A percentile compares a stretch with the other conserved stretches of the same genome.
These are phyloP conservation scores for Aspergillus oerlinghausenensis DNA, from an alignment of 2,329 filamentous ascomycete genomes.

Conservation along the genomic window DNA sequence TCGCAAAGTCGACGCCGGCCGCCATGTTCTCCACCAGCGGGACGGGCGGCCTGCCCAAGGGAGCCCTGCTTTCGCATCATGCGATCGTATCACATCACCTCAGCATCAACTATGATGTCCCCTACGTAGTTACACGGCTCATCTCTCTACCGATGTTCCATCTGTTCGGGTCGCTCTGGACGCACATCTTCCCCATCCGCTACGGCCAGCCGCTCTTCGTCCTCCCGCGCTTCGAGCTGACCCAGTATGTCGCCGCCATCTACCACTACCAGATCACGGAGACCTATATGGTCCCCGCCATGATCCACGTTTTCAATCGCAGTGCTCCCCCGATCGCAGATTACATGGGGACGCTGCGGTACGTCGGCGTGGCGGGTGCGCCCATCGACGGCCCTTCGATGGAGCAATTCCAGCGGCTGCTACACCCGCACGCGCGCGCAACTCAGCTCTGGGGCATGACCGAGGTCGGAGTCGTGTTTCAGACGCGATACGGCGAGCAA, in stretches of 20 bases:
- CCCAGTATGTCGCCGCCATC: conserved; percentile 38
- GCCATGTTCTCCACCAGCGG: conserved; percentile 53
- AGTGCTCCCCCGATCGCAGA: conserved; percentile 18
- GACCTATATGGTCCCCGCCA: conserved; percentile 45
- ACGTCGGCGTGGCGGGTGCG: conserved; percentile 48
- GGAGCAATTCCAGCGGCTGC: conserved; percentile 37
- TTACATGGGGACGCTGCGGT: conserved; percentile 39
- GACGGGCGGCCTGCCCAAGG: conserved; percentile 59
- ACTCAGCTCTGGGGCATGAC: conserved; percentile 54
- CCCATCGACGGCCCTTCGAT: conserved; percentile 42
- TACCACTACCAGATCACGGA: conserved; percentile 45
- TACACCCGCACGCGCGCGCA: conserved; percentile 40
- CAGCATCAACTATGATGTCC: conserved; percentile 39
- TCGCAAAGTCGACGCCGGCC: conserved; percentile 46
- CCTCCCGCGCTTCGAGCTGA: conserved; percentile 43
- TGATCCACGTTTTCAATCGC: conserved; percentile 37
- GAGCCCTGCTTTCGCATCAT: conserved; percentile 54
- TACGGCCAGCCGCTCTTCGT: conserved; percentile 46
- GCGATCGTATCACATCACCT: conserved; percentile 52
- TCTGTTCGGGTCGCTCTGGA: conserved; percentile 45
- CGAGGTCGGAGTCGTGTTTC: conserved; percentile 46
- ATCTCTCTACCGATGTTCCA: conserved; percentile 53
- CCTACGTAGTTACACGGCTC: conserved; percentile 40
- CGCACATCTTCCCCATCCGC: conserved; percentile 44
- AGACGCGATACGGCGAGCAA: conserved; percentile 35